A percentile compares a stretch with the other conserved stretches of the same genome.
phyloP scores from a whole-genome alignment of 306 rosid species.

The Sicyos edulis region DNA sequence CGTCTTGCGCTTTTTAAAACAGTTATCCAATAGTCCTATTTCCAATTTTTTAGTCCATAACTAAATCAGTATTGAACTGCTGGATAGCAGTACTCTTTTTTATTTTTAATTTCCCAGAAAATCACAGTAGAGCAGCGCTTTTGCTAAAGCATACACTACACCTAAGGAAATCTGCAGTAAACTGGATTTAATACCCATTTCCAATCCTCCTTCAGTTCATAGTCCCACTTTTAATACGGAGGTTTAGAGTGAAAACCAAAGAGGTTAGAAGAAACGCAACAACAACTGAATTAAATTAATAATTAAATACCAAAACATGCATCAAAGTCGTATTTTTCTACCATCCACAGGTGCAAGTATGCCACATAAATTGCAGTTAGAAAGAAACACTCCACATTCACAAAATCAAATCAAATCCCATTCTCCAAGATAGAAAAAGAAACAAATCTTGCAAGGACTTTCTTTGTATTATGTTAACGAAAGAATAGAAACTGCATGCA shows the following conservation, averaged over 20 bases:
- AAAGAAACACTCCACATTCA: background rate
- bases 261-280: background rate
- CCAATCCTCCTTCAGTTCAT: background rate
- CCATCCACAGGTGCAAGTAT: constrained; percentile 3
- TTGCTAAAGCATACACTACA: background rate
- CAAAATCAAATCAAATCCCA: background rate
- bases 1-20: too few relatives aligned
- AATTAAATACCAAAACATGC: too few relatives aligned
- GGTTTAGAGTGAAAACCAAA: background rate
- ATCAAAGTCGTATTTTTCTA: background rate
- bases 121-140: background rate
- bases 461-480: background rate
- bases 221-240: background rate
- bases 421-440: background rate
- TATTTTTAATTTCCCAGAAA: background rate
- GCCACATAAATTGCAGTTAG: background rate
- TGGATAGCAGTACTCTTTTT: background rate
- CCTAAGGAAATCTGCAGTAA: background rate
- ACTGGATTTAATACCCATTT: background rate
- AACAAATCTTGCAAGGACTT: background rate
- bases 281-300: background rate
- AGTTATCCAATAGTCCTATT: background rate
- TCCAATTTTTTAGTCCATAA: background rate
- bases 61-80: background rate
- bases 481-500: background rate